Base-by-base conservation (phyloP, 495 filamentous ascomycete genomes). In the Trichodelitschia bisporula region DNA sequence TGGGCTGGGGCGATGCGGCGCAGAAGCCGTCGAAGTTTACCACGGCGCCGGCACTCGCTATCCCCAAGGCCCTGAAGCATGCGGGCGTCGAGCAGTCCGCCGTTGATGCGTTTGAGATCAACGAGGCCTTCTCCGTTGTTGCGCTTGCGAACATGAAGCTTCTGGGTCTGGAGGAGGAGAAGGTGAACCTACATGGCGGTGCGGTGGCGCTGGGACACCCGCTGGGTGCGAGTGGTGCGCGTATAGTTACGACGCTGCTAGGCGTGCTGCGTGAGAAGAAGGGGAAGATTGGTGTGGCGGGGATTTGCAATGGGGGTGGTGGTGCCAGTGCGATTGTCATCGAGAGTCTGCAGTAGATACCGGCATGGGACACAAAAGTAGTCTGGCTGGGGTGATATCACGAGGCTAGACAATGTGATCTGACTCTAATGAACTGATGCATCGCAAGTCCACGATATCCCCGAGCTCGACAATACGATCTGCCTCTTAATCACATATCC, bases 261-360 rank as follows among this genome's bases (percentile, higher is more conserved):
- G 72, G 80, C 33, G 86, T 95, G 32, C 50, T 97, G 44, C 75
- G 66, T 52, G 76, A 84, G 39, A 78, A 79, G 60, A 73, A 76
- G 47, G 82, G 67, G 31, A 95, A 89, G 71, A 68, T 93, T 50
- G 86, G 86, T 28, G 74, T 67, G 45, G 82, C 77, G 20, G 86
- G 83, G 25, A 97, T 97, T 45, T 97, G 86, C 66, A 97, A 97
- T 56, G 86, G 86, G 34, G 86, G 86, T 24, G 86, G 86, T 41
- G 86, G 86, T 41, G 86, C 86, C 23, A 77, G 70, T 44, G 83
- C 89, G 28, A 55, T 97, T 34, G 75, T 97, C 30, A 59, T 97
- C 41, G 84, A 97, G 59, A 40, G 31, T 15, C 18, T 55, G 33
- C 35, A 39, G 15, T 34, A 35, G 15, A 29, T n/a, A n/a, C n/a